Percentiles rank a stretch among this genome's conserved stretches.
phyloP scores from a whole-genome alignment of 1,284 basidiomycete species.

The Blastosporella zonata region DNA sequence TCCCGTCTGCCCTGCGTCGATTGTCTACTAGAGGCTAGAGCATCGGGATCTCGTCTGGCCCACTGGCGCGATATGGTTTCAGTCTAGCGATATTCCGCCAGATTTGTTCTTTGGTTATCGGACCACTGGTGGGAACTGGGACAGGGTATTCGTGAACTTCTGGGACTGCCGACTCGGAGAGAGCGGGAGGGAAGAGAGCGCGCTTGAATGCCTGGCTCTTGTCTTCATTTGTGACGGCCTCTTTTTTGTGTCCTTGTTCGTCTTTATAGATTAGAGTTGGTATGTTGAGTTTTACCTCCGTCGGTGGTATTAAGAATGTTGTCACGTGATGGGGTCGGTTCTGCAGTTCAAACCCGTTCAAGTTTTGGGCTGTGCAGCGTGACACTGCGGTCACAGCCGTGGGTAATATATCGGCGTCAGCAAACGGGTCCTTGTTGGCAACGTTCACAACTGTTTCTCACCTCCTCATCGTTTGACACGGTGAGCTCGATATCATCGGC shows the following conservation, averaged over 20 bases:
- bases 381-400: constrained; percentile 27
- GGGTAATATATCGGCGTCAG: constrained; percentile 24
- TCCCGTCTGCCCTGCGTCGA: too few relatives aligned
- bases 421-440: constrained; percentile 19
- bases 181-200: constrained; percentile 30
- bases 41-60: constrained; percentile 24
- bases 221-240: constrained; percentile 23
- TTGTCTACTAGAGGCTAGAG: too few relatives aligned
- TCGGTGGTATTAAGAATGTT: too few relatives aligned
- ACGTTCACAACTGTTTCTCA: constrained; percentile 20
- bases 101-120: constrained; percentile 21
- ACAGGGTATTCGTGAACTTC: constrained; percentile 15
- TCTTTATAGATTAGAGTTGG: constrained; percentile 22
- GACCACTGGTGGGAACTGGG: constrained; percentile 14
- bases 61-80: constrained; percentile 23
- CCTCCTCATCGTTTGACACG: constrained; percentile 36
- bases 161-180: constrained; percentile 1
- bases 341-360: too few relatives aligned
- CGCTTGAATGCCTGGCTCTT: constrained; percentile 26
- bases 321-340: too few relatives aligned
- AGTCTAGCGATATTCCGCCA: constrained; percentile 20
- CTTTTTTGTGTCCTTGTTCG: neutral
- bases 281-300: constrained; percentile 26
- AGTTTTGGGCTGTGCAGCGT: too few relatives aligned
- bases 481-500: constrained; percentile 23